Percentiles rank a stretch among this genome's conserved stretches.
Conservation (phyloP, 2,329 filamentous ascomycete genomes). For the Cercospora brassicicola region DNA sequence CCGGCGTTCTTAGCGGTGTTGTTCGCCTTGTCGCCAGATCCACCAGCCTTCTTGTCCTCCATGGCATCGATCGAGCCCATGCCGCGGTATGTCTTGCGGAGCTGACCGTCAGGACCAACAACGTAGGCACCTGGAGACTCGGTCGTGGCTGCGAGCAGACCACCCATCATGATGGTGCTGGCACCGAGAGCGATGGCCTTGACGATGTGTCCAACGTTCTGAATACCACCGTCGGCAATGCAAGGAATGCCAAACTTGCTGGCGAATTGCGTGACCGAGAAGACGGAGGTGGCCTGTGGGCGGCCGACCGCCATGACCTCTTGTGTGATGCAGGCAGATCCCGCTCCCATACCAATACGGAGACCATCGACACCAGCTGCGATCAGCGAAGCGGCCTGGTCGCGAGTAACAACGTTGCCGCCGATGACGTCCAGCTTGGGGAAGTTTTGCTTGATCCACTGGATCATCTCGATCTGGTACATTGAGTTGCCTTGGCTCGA, state of each 20-base stretch:
- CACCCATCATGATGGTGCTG: slow-evolving; percentile 98
- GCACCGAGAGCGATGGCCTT: slow-evolving; percentile 95
- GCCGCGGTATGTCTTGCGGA: slow-evolving; percentile 98
- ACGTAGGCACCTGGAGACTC: slow-evolving; percentile 97
- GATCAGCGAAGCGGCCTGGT: slow-evolving; percentile 90
- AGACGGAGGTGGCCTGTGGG: slow-evolving; percentile 90
- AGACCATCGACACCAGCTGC: slow-evolving; percentile 93
- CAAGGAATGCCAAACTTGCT: slow-evolving; percentile 93
- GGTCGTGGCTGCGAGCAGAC: slow-evolving; percentile 91
- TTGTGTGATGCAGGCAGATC: slow-evolving; percentile 97
- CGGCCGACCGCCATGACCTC: slow-evolving; percentile 99
- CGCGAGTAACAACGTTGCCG: slow-evolving; percentile 96
- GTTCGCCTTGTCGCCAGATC: slow-evolving; percentile 65
- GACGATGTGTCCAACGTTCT: slow-evolving; percentile 98
- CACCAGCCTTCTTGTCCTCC: slow-evolving; percentile 98
- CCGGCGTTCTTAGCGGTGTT: slow-evolving; percentile 98
- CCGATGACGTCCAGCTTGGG: slow-evolving; percentile 90
- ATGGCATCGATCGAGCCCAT: slow-evolving; percentile 99
- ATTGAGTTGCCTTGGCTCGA: slow-evolving; percentile 97
- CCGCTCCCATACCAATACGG: slow-evolving; percentile 97
- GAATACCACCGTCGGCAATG: slow-evolving; percentile 95
- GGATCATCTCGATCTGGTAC: slow-evolving; percentile 98
- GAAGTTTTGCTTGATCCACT: slow-evolving; percentile 86
- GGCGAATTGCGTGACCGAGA: slow-evolving; percentile 85
- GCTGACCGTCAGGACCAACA: slow-evolving; percentile 91